Evolutionary conservation across 2,329 filamentous ascomycete genomes (phyloP), one percentile per base, ranked within the genome.

Genomic region (Calonectria montana): DNA sequence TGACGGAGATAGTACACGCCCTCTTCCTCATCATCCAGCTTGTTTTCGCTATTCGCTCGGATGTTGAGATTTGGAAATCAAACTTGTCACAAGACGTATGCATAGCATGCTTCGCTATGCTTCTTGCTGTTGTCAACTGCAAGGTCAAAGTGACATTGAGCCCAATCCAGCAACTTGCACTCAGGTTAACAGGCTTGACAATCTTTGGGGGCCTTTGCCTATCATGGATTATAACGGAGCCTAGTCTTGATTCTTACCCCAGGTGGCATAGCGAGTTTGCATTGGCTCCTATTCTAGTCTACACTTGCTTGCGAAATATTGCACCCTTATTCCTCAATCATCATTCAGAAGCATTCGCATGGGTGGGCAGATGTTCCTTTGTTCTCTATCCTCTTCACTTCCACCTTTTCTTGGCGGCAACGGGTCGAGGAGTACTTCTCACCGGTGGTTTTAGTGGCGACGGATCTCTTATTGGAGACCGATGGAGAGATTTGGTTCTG

Each of bases 381-480:
- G 91, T 92, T 78, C 87, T 89, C 1, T 91, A 90, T 73, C 84
- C 90, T 1, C 82, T 93, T 47, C 89, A 92, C 70, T 88, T 88
- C 77, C 91, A 93, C 76, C 85, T 57, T 10, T 37, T 91, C 64
- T 90, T 89, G 84, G 86, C 92, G 12, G 89, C 89, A 1, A 89
- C 87, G 4, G 89, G 92, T 75, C 87, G 88, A 5, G 89, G 88
- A 0, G 76, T 89, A 6, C 64, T 79, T 6, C 57, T 79, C 3
- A 73, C 79, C 12, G 77, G 74, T 9, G 67, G 67, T 15, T 78
- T 78, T 67, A 45, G 70, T 21, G 76, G 75, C 0, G 75, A 79
- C 2, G 77, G 76, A 1, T 74, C 74, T 16, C 75, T 57, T 31
- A 2, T 79, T 3, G 72, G 65, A 8, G 76, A 78, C 50, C 72